These are phyloP conservation scores for Mycosphaerella arachidis DNA, from an alignment of 2,329 filamentous ascomycete species.

Conservation along the genomic window DNA sequence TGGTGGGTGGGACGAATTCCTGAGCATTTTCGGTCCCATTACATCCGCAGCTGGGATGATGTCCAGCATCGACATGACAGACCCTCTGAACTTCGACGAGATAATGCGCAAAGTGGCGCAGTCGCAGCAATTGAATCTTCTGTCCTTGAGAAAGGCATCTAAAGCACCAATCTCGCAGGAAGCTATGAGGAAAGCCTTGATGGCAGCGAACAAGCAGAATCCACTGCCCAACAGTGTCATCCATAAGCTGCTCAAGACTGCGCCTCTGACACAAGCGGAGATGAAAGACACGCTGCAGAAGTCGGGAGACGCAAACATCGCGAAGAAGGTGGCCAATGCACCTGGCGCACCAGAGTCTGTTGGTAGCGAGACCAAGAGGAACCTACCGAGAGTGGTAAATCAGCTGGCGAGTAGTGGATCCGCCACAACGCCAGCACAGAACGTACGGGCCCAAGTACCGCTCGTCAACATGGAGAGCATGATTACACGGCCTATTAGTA, in stretches of 20 bases:
- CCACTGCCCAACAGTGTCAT: conserved; percentile 28
- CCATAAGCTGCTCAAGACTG: conserved; percentile 25
- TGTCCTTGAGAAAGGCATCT: conserved; percentile 26
- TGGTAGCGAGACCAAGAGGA: conserved; percentile 22
- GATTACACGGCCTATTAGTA: conserved; percentile 34
- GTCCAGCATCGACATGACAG: conserved; percentile 41
- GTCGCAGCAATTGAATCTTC: conserved; percentile 31
- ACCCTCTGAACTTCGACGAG: conserved; percentile 34
- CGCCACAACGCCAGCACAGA: conserved; percentile 16
- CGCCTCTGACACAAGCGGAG: conserved; percentile 27
- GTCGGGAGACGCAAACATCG: conserved; percentile 23
- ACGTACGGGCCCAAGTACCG: conserved; percentile 27
- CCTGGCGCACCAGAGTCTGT: conserved; percentile 21
- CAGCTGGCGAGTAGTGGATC: conserved; percentile 7
- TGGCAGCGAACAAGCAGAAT: conserved; percentile 29
- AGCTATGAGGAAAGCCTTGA: conserved; percentile 29
- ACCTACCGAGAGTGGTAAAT: conserved; percentile 20
- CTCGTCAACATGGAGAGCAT: conserved; percentile 33
- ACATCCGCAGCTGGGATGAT: conserved; percentile 48
- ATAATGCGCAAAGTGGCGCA: conserved; percentile 32
- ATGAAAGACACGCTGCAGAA: conserved; percentile 26
- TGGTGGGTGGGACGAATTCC: conserved; percentile 48
- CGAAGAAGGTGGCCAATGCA: conserved; percentile 24
- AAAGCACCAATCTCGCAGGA: conserved; percentile 28
- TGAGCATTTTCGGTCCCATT: conserved; percentile 49